Evolutionary conservation across 441 rosid species (phyloP).

Genomic region (Eruca vesicaria): DNA sequence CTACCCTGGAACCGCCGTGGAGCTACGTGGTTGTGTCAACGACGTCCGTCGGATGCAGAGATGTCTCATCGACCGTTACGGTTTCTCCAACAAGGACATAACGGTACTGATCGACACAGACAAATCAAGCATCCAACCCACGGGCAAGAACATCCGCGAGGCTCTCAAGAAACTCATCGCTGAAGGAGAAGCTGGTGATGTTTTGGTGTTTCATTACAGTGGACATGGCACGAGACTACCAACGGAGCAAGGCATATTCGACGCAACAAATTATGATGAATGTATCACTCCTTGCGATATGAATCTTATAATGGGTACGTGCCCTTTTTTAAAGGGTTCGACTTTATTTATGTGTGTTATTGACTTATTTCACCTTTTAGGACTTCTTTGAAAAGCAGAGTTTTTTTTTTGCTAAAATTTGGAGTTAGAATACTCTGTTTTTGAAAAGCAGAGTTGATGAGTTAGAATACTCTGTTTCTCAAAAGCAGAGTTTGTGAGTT

Average conservation of each 20-base stretch:
- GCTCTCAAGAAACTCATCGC: conserved; percentile 46
- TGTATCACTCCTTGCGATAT: conserved; percentile 92
- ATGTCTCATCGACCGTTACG: conserved; percentile 57
- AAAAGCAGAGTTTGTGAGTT: too few species aligned
- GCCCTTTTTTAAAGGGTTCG: neutral
- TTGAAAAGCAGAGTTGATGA: neutral
- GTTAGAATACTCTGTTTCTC: neutral
- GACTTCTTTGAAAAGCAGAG: neutral
- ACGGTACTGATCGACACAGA: conserved; percentile 69
- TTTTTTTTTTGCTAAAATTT: too few species aligned
- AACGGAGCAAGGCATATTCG: conserved; percentile 66
- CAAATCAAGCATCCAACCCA: conserved; percentile 53
- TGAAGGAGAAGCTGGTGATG: conserved; percentile 54
- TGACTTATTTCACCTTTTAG: neutral
- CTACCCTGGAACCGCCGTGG: conserved; percentile 78
- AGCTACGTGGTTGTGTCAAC: conserved; percentile 84
- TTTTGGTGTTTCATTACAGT: conserved; percentile 78
- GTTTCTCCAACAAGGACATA: conserved; percentile 57
- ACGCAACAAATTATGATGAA: conserved; percentile 83
- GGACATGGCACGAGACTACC: conserved; percentile 92
- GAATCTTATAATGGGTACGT: conserved; percentile 76
- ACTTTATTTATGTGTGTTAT: neutral
- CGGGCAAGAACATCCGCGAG: conserved; percentile 66
- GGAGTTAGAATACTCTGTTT: neutral
- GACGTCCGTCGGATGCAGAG: conserved; percentile 65